phyloP scores from a whole-genome alignment of 2,329 filamentous ascomycete genomes.

The Claviceps sp. region DNA sequence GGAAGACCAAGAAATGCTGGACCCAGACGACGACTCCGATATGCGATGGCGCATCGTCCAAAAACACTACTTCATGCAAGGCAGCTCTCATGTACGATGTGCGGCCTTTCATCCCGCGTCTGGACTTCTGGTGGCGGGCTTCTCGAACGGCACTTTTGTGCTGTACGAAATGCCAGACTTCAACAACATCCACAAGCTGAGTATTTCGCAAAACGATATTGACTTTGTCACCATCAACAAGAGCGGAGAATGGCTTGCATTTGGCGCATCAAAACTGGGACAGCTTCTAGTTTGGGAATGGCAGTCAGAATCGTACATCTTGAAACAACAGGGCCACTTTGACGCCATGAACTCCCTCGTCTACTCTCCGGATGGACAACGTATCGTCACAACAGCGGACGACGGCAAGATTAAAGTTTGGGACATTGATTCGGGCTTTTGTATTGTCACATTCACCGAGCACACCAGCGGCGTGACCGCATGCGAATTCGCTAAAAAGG shows the following conservation, averaged over 20 bases:
- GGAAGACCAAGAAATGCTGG: constrained; percentile 46
- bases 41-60: constrained; percentile 86
- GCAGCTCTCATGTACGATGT: constrained; percentile 73
- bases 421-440: constrained; percentile 94
- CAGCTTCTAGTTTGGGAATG: constrained; percentile 99
- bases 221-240: constrained; percentile 91
- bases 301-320: constrained; percentile 97
- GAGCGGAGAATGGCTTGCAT: constrained; percentile 91
- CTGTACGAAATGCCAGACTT: constrained; percentile 95
- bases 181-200: constrained; percentile 81
- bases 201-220: constrained; percentile 93
- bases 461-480: constrained; percentile 89
- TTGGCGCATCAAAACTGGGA: constrained; percentile 87
- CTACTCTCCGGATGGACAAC: constrained; percentile 87
- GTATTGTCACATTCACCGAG: constrained; percentile 94
- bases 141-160: constrained; percentile 87
- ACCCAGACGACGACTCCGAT: constrained; percentile 47
- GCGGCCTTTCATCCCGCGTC: constrained; percentile 79
- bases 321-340: constrained; percentile 96
- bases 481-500: constrained; percentile 88
- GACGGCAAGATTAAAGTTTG: constrained; percentile 98
- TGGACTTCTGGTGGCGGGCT: constrained; percentile 89
- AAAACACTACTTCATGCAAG: constrained; percentile 88
- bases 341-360: constrained; percentile 88
- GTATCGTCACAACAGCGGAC: constrained; percentile 85